Percentiles rank a stretch among this genome's conserved stretches.
phyloP scores from a whole-genome alignment of 306 rosid species.

The Cicer pinnatifidum region DNA sequence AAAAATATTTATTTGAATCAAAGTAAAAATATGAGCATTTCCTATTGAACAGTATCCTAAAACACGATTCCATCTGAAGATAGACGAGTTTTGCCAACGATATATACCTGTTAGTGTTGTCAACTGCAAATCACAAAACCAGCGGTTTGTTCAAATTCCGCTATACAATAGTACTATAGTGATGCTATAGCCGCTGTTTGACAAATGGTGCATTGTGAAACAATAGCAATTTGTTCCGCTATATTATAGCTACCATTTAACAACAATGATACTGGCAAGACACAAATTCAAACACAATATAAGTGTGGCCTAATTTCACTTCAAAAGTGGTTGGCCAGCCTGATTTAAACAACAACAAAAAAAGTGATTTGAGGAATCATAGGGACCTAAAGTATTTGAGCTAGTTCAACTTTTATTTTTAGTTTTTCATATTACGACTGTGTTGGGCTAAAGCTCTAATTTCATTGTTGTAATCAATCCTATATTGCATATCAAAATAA shows the following conservation, averaged over 20 bases:
- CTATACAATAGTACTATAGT: too few relatives aligned
- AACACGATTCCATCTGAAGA: conserved; percentile 29
- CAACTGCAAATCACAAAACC: too few relatives aligned
- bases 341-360: background rate
- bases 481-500: background rate
- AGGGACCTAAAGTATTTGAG: conserved; percentile 15
- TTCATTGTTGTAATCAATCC: conserved; percentile 12
- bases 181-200: too few relatives aligned
- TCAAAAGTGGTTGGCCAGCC: background rate
- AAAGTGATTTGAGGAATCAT: background rate
- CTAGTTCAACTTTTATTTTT: background rate
- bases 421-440: conserved; percentile 2
- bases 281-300: conserved; percentile 2
- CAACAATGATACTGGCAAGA: background rate
- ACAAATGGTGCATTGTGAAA: too few relatives aligned
- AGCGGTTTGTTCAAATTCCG: too few relatives aligned
- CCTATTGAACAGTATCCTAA: conserved; percentile 3
- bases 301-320: background rate
- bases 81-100: background rate
- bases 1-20: conserved; percentile 17
- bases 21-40: conserved; percentile 17
- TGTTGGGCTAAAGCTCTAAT: conserved; percentile 12
- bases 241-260: too few relatives aligned
- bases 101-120: background rate
- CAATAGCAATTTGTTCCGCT: too few relatives aligned